phyloP scores from a whole-genome alignment of 345 rosid species.

The Linum trigynum region DNA sequence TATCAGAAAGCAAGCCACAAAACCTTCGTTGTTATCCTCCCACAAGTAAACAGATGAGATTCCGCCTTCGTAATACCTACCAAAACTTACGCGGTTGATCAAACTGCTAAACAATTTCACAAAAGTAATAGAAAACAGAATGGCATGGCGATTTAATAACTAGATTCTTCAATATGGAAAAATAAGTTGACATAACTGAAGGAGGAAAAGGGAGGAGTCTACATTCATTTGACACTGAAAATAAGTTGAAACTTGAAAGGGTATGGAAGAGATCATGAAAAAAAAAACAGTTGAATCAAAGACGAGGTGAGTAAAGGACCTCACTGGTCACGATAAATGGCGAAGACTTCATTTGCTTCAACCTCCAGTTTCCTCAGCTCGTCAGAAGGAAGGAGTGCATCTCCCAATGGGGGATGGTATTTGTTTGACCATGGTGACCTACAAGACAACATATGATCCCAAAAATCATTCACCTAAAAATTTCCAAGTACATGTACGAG shows the following conservation, averaged over 20 bases:
- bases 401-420: slow-evolving; percentile 71
- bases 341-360: slow-evolving; percentile 83
- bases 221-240: too few relatives aligned
- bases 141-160: neutral
- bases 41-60: slow-evolving; percentile 95
- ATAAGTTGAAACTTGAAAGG: neutral
- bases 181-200: too few relatives aligned
- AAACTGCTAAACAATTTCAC: too few relatives aligned
- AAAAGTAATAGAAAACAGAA: slow-evolving; percentile 9
- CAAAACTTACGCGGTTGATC: slow-evolving; percentile 1
- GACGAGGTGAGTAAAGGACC: slow-evolving; percentile 83
- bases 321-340: slow-evolving; percentile 98
- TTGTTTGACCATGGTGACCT: slow-evolving; percentile 97
- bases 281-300: slow-evolving; percentile 11
- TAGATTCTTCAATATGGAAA: neutral
- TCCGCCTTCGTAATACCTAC: slow-evolving; percentile 97
- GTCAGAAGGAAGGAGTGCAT: slow-evolving; percentile 66
- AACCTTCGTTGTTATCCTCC: slow-evolving; percentile 91
- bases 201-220: too few relatives aligned
- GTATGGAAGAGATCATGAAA: neutral
- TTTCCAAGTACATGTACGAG: too few relatives aligned
- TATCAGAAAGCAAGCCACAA: slow-evolving; percentile 84
- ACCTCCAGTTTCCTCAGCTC: slow-evolving; percentile 79
- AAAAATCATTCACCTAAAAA: neutral
- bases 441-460: slow-evolving; percentile 5